Conservation (phyloP, 2,329 filamentous ascomycete genomes). For the Arthroderma sp. region DNA sequence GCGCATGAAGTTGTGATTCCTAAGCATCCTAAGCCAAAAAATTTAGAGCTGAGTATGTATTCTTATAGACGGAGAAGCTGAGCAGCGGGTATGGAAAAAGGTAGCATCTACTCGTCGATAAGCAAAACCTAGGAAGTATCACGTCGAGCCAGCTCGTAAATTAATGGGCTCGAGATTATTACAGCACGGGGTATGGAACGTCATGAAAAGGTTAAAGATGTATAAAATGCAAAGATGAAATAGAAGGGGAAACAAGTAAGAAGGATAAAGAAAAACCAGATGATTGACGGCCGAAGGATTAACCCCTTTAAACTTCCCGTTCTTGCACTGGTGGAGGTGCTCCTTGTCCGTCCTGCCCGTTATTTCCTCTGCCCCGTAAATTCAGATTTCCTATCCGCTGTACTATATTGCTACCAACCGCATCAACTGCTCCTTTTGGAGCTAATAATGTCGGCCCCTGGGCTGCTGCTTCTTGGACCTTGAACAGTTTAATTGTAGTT, state of each 20-base stretch:
- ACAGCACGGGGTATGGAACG: no score
- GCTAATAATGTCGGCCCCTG: slow-evolving; percentile 69
- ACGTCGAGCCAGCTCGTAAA: no score
- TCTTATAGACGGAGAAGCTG: no score
- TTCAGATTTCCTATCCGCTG: slow-evolving; percentile 74
- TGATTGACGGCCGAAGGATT: not conserved
- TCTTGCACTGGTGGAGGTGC: slow-evolving; percentile 20
- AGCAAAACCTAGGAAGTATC: no score
- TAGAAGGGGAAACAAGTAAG: not conserved
- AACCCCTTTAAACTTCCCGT: slow-evolving; percentile 21
- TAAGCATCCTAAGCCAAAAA: no score
- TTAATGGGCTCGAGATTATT: no score
- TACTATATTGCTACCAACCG: slow-evolving; percentile 80
- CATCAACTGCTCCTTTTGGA: slow-evolving; percentile 82
- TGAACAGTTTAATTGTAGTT: slow-evolving; percentile 76
- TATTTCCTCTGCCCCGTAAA: slow-evolving; percentile 40
- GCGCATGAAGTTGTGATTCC: no score
- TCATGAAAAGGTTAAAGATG: no score
- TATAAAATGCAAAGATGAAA: not conserved
- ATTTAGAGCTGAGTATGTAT: no score
- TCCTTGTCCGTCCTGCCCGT: slow-evolving; percentile 21
- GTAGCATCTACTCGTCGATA: no score
- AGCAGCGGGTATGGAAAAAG: no score
- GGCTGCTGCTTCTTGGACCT: slow-evolving; percentile 70
- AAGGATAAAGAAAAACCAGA: not conserved